Conservation (phyloP, 2,329 filamentous ascomycete species). For the Exserohilum rostratum region DNA sequence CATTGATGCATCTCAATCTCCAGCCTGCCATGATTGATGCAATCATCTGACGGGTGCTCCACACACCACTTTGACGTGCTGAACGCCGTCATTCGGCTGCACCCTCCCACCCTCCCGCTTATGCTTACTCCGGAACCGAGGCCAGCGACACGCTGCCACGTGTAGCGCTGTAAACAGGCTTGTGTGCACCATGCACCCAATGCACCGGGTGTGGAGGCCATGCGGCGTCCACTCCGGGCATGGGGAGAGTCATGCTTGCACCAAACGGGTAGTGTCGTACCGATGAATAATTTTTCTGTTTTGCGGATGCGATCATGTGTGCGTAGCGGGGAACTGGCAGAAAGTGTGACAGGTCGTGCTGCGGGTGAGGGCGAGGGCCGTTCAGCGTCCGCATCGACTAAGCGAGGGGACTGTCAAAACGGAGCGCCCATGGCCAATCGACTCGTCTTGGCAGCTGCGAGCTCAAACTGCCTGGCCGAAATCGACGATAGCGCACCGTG, state of each 20-base stretch:
- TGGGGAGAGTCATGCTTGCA: slow-evolving; percentile 13
- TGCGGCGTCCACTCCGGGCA: slow-evolving; percentile 22
- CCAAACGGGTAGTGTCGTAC: slow-evolving; percentile 13
- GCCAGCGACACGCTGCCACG: slow-evolving; percentile 46
- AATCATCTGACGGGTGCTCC: slow-evolving; percentile 16
- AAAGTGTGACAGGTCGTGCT: slow-evolving; percentile 43
- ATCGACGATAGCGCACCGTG: slow-evolving; percentile 23
- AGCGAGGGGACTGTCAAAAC: slow-evolving; percentile 36
- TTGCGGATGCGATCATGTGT: slow-evolving; percentile 25
- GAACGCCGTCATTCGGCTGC: slow-evolving; percentile 30
- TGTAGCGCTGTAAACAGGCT: slow-evolving; percentile 37
- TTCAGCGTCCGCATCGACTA: slow-evolving; percentile 37
- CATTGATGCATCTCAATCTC: slow-evolving; percentile 18
- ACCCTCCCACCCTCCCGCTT: slow-evolving; percentile 20
- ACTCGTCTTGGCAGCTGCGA: slow-evolving; percentile 38
- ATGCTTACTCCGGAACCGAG: slow-evolving; percentile 20
- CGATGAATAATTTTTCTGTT: slow-evolving; percentile 9
- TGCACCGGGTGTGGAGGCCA: slow-evolving; percentile 25
- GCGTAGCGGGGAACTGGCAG: slow-evolving; percentile 24
- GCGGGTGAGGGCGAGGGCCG: slow-evolving; percentile 40
- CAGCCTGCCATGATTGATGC: slow-evolving; percentile 12
- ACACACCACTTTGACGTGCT: slow-evolving; percentile 7
- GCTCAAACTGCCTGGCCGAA: slow-evolving; percentile 36
- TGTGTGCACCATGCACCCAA: slow-evolving; percentile 10
- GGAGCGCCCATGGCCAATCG: slow-evolving; percentile 33